phyloP scores from a whole-genome alignment of 139 green algal species.

The Bryopsis sp. region DNA sequence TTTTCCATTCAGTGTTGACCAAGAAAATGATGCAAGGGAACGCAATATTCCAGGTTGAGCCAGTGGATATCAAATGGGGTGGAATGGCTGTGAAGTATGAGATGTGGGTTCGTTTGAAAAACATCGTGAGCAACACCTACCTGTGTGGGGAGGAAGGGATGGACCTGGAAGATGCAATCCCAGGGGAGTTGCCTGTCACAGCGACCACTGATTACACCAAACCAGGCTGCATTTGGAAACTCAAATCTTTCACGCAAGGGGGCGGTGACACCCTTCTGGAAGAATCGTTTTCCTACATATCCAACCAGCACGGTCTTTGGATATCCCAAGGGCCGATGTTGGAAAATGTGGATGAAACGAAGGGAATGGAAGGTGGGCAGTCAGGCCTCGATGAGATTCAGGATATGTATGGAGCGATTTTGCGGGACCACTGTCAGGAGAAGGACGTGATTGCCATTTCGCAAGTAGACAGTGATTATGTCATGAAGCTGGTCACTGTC shows the following conservation, averaged over 20 bases:
- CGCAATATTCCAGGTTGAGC: background rate
- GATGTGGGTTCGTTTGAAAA: background rate
- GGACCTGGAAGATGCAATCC: too few species aligned
- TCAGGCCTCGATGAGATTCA: constrained; percentile 1
- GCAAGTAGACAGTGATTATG: background rate
- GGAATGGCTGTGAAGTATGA: background rate
- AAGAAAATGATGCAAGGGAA: background rate
- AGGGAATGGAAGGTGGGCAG: background rate
- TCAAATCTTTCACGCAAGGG: constrained; percentile 20
- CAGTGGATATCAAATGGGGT: constrained; percentile 1
- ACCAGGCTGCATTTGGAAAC: constrained; percentile 20
- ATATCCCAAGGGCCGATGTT: background rate
- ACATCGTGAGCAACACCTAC: background rate
- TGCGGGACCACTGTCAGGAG: constrained; percentile 19
- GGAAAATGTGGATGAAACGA: background rate
- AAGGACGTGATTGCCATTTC: constrained; percentile 23
- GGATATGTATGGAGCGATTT: background rate
- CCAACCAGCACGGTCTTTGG: constrained; percentile 13
- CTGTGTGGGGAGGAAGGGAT: too few species aligned
- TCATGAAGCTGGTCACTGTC: background rate
- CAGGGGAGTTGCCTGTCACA: too few species aligned
- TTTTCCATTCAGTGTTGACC: background rate
- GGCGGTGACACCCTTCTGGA: constrained; percentile 18
- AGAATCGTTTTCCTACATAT: constrained; percentile 17
- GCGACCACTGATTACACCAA: constrained; percentile 20